A percentile compares a stretch with the other conserved stretches of the same genome.
These are phyloP conservation scores for Cochlearia excelsa DNA, from an alignment of 345 rosid genomes.

Conservation along the genomic window DNA sequence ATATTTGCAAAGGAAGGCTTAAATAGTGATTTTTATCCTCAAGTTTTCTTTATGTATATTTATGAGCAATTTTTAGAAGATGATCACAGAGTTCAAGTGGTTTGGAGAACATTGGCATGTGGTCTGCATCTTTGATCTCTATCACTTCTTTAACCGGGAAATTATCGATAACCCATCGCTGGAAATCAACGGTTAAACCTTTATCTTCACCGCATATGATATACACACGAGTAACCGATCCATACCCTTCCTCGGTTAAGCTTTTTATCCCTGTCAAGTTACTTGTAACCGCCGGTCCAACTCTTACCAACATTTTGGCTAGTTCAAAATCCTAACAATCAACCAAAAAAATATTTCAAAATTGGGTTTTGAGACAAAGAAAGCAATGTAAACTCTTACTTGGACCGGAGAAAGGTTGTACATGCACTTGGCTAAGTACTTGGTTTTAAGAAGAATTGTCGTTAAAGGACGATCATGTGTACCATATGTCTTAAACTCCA, in stretches of 20 bases:
- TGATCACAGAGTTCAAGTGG: constrained; percentile 37
- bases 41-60: constrained; percentile 3
- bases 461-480: constrained; percentile 22
- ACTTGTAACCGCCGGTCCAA: neutral
- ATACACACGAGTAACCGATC: constrained; percentile 35
- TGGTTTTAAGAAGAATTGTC: constrained; percentile 4
- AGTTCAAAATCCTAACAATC: neutral
- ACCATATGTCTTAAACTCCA: constrained; percentile 17
- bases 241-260: constrained; percentile 39
- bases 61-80: constrained; percentile 29
- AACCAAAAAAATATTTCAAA: neutral
- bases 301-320: neutral
- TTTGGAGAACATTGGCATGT: constrained; percentile 48
- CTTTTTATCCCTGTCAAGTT: constrained; percentile 21
- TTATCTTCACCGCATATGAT: constrained; percentile 39
- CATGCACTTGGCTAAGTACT: constrained; percentile 18
- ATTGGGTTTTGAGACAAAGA: too few species aligned
- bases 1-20: too few species aligned
- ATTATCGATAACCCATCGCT: constrained; percentile 40
- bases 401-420: constrained; percentile 29
- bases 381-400: neutral
- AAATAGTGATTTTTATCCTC: too few species aligned
- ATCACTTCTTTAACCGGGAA: constrained; percentile 39
- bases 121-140: constrained; percentile 43
- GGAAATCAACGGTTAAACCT: constrained; percentile 19